Conservation (phyloP, 2,329 filamentous ascomycete genomes). For the Trichoderma breve region DNA sequence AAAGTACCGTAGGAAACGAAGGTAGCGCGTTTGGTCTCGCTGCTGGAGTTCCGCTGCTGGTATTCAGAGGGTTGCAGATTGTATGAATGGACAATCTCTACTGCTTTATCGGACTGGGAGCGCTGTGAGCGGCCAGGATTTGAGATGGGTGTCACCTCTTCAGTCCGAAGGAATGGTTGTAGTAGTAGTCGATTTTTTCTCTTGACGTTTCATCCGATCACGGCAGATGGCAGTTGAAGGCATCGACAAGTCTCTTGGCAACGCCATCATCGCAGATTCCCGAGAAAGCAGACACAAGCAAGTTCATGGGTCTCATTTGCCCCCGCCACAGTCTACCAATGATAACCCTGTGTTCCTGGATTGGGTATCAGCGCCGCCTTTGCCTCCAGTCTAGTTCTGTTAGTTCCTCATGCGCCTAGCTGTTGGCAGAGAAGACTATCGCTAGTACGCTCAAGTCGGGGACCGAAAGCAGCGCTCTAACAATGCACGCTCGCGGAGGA, state of each 20-base stretch:
- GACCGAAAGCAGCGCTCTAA: background rate
- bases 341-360: background rate
- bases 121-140: background rate
- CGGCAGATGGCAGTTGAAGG: slow-evolving; percentile 12
- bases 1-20: background rate
- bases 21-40: background rate
- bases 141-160: background rate
- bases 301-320: background rate
- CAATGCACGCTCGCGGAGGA: background rate
- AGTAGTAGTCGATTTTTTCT: background rate
- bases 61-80: background rate
- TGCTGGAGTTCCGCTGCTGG: background rate
- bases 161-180: background rate
- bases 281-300: background rate
- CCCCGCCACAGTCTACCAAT: background rate
- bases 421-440: background rate
- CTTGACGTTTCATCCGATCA: slow-evolving; percentile 7
- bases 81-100: background rate
- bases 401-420: background rate
- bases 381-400: background rate
- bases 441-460: background rate
- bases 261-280: slow-evolving; percentile 16
- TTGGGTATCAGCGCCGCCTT: slow-evolving; percentile 9
- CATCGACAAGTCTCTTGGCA: slow-evolving; percentile 15
- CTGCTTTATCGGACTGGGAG: background rate